Conservation (phyloP, 1,284 basidiomycete genomes). For the Vanrija sp. region DNA sequence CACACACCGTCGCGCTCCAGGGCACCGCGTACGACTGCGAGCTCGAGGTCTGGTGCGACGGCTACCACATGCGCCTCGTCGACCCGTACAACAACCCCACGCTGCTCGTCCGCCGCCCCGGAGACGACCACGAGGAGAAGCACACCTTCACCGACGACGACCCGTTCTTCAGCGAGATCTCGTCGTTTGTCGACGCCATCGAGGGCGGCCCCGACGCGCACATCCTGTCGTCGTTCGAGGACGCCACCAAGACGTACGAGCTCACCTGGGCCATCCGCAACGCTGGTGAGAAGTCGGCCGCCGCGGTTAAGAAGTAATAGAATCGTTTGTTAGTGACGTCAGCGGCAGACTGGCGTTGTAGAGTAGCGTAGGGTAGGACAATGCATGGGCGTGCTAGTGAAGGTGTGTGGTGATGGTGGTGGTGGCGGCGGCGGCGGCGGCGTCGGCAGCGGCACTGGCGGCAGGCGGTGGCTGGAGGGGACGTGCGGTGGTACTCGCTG, state of each 20-base stretch:
- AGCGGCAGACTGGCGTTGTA: no score
- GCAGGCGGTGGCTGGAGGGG: no score
- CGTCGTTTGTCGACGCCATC: constrained; percentile 75
- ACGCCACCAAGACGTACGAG: constrained; percentile 81
- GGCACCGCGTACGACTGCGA: constrained; percentile 89
- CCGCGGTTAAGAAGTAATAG: no score
- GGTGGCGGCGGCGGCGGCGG: no score
- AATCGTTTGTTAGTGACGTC: no score
- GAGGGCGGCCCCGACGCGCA: constrained; percentile 53
- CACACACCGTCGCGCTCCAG: constrained; percentile 81
- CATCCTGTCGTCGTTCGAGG: constrained; percentile 54
- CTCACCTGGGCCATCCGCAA: constrained; percentile 59
- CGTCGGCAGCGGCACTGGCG: no score
- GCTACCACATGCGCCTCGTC: constrained; percentile 60
- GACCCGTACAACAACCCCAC: constrained; percentile 73
- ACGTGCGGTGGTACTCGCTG: no score
- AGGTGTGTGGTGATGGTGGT: no score
- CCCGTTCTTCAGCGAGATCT: constrained; percentile 86
- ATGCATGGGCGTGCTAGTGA: no score
- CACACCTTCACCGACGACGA: constrained; percentile 75
- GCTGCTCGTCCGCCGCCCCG: constrained; percentile 76
- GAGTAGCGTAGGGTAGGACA: no score
- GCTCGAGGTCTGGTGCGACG: constrained; percentile 86
- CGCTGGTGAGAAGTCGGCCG: no score
- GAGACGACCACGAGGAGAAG: constrained; percentile 76